Base-by-base conservation (phyloP, 345 rosid species). In the Salix udensis region DNA sequence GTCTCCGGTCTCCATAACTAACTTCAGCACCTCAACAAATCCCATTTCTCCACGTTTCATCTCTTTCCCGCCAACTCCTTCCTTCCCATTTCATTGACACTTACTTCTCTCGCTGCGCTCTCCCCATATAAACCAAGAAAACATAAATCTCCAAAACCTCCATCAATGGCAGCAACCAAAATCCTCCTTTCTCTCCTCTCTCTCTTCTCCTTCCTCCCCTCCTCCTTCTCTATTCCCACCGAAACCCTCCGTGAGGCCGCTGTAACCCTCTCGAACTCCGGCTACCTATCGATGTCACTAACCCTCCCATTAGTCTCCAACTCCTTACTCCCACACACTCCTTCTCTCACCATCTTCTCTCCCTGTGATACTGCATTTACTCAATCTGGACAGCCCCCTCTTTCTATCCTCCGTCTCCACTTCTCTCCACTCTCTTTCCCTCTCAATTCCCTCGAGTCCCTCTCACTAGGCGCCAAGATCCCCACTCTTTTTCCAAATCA, bases 281-380 rank as follows among this genome's bases (percentile, higher is more conserved):
- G 79, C 77, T 78, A 66, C 86, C 67, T 78, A 71, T 82, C 90
- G 10, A 86, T 86, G 90, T 81, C 86, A 9, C 80, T 85, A 26
- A 87, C 87, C 86, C 73, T 77, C 73, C 65, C 80, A 67, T 77
- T 83, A 68, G 72, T 72, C 80, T 46, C 75, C 73, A 0, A 72
- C 66, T 61, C 23, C 24, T 10, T 1, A 70, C 19, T 39, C 53
- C 70, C 37, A 42, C 39, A 10, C 18, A 74, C 85, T 48, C 72
- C 81, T 1, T 84, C 83, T 64, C 85, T 86, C 74, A 87, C 92
- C 75, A 40, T 87, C 52, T 89, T 89, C 78, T 64, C 89, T n/a
- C 89, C 92, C 39, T 73, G 78, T 7, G 89, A 87, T 70, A 7
- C 82, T 12, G 85, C 86, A 21, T 89, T 89, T 76, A 11, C 68